phyloP scores from a whole-genome alignment of 768 basidiomycete species.

The Podaxis rugospora region DNA sequence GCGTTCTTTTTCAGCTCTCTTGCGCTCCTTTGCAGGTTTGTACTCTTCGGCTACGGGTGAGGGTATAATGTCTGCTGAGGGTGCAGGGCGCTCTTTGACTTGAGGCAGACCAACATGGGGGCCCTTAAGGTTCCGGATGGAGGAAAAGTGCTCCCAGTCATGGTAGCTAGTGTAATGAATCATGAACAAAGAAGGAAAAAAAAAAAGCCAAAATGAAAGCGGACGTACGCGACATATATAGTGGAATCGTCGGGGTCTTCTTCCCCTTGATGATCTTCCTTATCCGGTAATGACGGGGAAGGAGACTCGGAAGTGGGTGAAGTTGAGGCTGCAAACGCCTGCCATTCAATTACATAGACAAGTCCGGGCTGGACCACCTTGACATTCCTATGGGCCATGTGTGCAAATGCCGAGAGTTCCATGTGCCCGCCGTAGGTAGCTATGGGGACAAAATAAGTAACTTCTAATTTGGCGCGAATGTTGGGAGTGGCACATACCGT shows the following conservation, averaged over 20 bases:
- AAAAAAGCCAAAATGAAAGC: background rate
- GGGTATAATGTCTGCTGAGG: slow-evolving; percentile 23
- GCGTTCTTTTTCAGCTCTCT: slow-evolving; percentile 28
- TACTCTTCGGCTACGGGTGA: slow-evolving; percentile 19
- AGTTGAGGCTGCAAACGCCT: slow-evolving; percentile 41
- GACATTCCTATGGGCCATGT: slow-evolving; percentile 71
- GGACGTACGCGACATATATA: slow-evolving; percentile 81
- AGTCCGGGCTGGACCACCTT: slow-evolving; percentile 93
- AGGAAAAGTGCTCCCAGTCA: slow-evolving; percentile 94
- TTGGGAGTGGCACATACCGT: slow-evolving; percentile 40
- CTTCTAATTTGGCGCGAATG: background rate
- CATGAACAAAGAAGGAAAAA: background rate
- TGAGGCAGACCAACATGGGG: slow-evolving; percentile 75
- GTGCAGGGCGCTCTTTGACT: slow-evolving; percentile 47
- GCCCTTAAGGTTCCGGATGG: slow-evolving; percentile 82
- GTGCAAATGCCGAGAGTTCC: slow-evolving; percentile 90
- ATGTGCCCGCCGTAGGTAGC: slow-evolving; percentile 92
- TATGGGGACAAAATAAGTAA: slow-evolving; percentile 19
- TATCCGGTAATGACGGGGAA: slow-evolving; percentile 10
- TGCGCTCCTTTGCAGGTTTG: slow-evolving; percentile 21
- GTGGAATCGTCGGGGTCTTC: slow-evolving; percentile 27
- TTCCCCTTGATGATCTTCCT: slow-evolving; percentile 18
- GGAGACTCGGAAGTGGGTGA: slow-evolving; percentile 7
- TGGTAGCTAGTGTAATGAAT: slow-evolving; percentile 54
- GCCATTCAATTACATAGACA: slow-evolving; percentile 87